Evolutionary conservation across 2,329 filamentous ascomycete genomes (phyloP), one percentile per base, ranked within the genome.

Genomic region (Furcasterigmium furcatum): DNA sequence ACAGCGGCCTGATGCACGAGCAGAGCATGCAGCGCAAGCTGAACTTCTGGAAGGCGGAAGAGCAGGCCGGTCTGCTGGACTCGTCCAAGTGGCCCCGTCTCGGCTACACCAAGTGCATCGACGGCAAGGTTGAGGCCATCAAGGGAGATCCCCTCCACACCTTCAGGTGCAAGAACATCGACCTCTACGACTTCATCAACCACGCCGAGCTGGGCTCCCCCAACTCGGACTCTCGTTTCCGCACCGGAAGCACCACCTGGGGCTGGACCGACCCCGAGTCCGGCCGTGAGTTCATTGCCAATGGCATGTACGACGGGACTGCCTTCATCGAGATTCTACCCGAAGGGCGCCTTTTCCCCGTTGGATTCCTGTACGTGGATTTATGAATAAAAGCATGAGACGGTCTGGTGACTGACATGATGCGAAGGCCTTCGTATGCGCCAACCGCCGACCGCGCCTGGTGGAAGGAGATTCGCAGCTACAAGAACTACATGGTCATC

Each of bases 181-280:
- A 79, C 50, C 64, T 77, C 14, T 72, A 76, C 53, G 71, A 77
- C 56, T 79, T 80, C 59, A 62, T 73, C n/a, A n/a, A n/a, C n/a
- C n/a, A n/a, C n/a, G n/a, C n/a, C n/a, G n/a, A n/a, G n/a, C n/a
- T n/a, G n/a, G 76, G 75, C 9, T 73, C 68, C 50, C 47, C 51
- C 52, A 52, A 49, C 14, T 25, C 27, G 20, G 48, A 52, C 45
- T 48, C 43, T 22, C 46, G 46, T 39, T 46, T 45, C 45, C 47
- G 47, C 36, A 47, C 42, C 38, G 62, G 62, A 4, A 52, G 57
- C 4, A 58, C 55, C 1, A 58, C 59, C 1, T 68, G 63, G 66
- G 69, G 68, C 9, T 72, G 69, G 70, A 65, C 62, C 3, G 63
- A 62, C 22, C 56, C 58, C 3, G 60, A 65, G 20, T 51, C 51